A percentile compares a stretch with the other conserved stretches of the same genome.
Conservation (phyloP, 202 grass and related monocot species). For the Digitaria exilis region DNA sequence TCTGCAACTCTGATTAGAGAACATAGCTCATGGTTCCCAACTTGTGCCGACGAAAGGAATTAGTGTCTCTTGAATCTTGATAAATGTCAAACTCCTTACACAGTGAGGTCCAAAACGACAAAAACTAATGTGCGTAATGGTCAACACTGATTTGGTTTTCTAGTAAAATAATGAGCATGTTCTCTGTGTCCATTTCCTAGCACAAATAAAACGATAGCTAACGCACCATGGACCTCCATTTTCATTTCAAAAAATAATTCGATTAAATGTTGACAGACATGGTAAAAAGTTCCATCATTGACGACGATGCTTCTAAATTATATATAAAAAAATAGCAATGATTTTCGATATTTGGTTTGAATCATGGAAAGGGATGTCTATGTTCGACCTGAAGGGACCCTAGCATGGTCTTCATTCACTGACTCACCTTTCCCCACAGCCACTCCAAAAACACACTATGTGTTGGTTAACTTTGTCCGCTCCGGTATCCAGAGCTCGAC, state of each 20-base stretch:
- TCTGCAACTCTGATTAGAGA: not conserved
- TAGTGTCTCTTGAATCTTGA: not conserved
- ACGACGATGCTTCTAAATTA: not conserved
- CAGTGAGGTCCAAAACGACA: not conserved
- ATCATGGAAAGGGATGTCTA: too few species aligned
- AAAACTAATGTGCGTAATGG: not conserved
- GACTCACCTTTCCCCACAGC: too few species aligned
- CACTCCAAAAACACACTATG: too few species aligned
- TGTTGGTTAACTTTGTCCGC: too few species aligned
- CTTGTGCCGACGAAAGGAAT: not conserved
- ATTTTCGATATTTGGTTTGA: not conserved
- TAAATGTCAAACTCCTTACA: too few species aligned
- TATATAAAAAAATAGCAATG: not conserved
- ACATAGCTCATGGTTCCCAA: not conserved
- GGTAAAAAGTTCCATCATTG: not conserved
- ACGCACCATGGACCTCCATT: not conserved
- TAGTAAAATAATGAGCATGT: not conserved
- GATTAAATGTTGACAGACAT: not conserved
- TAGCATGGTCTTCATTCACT: too few species aligned
- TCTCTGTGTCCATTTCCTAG: not conserved
- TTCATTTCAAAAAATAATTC: too few species aligned
- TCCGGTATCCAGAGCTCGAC: too few species aligned
- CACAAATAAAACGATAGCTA: not conserved
- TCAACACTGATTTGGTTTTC: not conserved
- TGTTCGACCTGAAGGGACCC: too few species aligned